A percentile compares a stretch with the other conserved stretches of the same genome.
These are phyloP conservation scores for Elymus sibiricus DNA, from an alignment of 176 grass and related monocot species.

Conservation along the genomic window DNA sequence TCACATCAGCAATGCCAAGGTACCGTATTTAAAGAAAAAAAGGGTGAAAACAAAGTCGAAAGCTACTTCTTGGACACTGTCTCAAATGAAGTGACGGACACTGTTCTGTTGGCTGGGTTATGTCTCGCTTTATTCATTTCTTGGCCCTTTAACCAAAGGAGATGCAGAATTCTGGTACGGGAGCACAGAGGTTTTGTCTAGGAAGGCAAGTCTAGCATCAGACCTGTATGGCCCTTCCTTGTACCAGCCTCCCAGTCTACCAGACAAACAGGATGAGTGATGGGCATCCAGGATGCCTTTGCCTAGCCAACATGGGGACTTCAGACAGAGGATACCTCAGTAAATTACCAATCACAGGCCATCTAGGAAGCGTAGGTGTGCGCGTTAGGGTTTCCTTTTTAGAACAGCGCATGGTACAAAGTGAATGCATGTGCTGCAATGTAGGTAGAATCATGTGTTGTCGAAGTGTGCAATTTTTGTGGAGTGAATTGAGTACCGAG, in stretches of 20 bases:
- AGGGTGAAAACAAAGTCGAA: not conserved
- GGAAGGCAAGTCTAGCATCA: slow-evolving; percentile 25
- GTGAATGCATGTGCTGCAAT: not conserved
- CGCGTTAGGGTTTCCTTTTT: not conserved
- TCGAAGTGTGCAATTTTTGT: not conserved
- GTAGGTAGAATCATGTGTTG: not conserved
- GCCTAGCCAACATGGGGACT: not conserved
- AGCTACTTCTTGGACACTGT: slow-evolving; percentile 11
- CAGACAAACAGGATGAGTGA: slow-evolving; percentile 11
- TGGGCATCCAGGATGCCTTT: slow-evolving; percentile 13
- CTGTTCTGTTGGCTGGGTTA: not conserved
- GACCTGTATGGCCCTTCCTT: not conserved
- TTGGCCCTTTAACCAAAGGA: slow-evolving; percentile 38
- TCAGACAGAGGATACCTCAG: not conserved
- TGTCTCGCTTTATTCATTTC: slow-evolving; percentile 26
- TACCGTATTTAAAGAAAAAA: slow-evolving; percentile 19
- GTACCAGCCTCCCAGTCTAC: not conserved
- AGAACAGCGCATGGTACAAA: not conserved
- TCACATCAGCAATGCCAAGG: not conserved
- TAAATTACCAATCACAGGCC: not conserved
- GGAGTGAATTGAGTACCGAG: not conserved
- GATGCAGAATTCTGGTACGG: slow-evolving; percentile 22
- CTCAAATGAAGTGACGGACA: not conserved
- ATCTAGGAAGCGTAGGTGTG: not conserved
- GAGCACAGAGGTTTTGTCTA: not conserved